Conservation (phyloP, 805 yeast species). For the Phaffomyces antillensis region DNA sequence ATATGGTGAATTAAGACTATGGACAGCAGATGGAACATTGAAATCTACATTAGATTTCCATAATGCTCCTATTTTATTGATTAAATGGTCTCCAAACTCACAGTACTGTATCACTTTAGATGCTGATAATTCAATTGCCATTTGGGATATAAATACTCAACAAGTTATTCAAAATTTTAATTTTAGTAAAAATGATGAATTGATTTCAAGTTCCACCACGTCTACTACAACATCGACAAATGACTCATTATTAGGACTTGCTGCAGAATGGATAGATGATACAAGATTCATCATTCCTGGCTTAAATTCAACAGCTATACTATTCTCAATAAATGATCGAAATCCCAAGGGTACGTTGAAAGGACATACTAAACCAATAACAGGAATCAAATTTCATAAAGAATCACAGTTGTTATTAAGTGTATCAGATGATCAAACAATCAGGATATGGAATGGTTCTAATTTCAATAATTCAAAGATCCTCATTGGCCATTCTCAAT, state of each 20-base stretch:
- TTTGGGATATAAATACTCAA: constrained; percentile 64
- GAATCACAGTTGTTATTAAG: constrained; percentile 53
- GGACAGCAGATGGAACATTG: constrained; percentile 67
- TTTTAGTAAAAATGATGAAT: constrained; percentile 12
- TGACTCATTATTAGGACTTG: constrained; percentile 35
- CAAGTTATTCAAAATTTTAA: constrained; percentile 42
- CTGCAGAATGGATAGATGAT: constrained; percentile 69
- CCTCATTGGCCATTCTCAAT: constrained; percentile 48
- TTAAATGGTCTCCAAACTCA: constrained; percentile 57
- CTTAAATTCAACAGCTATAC: constrained; percentile 41
- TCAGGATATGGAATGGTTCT: constrained; percentile 71
- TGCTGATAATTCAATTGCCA: constrained; percentile 39
- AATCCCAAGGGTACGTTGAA: constrained; percentile 42
- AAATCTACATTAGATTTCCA: constrained; percentile 49
- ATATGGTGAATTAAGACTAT: constrained; percentile 70
- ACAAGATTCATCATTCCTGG: constrained; percentile 69
- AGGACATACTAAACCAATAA: constrained; percentile 60
- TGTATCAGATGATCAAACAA: constrained; percentile 67
- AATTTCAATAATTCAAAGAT: constrained; percentile 45
- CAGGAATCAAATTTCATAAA: constrained; percentile 47
- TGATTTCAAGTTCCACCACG: too few relatives aligned
- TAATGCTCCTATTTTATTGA: constrained; percentile 43
- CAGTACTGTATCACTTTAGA: constrained; percentile 55
- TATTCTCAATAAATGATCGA: constrained; percentile 44
- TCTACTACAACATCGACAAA: not conserved